These are phyloP conservation scores for Cercophora newfieldiana DNA, from an alignment of 495 filamentous ascomycete genomes.

Conservation along the genomic window DNA sequence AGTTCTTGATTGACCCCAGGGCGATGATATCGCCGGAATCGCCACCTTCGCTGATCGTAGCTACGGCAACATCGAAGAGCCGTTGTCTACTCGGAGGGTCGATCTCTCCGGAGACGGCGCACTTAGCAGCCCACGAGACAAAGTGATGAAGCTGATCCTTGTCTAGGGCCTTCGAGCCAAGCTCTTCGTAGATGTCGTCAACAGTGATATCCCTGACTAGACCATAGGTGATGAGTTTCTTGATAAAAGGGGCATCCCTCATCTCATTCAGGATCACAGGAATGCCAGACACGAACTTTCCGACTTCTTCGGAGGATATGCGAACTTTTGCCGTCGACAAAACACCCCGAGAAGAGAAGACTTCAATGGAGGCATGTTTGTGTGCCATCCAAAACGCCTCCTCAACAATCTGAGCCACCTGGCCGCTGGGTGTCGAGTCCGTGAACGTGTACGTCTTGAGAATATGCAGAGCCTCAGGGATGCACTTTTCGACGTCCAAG, in stretches of 20 bases:
- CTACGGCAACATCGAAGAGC: slow-evolving; percentile 79
- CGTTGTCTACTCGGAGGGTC: slow-evolving; percentile 60
- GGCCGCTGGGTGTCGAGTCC: slow-evolving; percentile 82
- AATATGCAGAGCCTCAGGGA: slow-evolving; percentile 78
- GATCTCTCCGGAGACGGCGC: slow-evolving; percentile 65
- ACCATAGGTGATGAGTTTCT: slow-evolving; percentile 73
- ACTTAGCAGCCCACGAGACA: slow-evolving; percentile 74
- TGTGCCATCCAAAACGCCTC: slow-evolving; percentile 94
- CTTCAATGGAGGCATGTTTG: slow-evolving; percentile 75
- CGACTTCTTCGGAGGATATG: slow-evolving; percentile 75
- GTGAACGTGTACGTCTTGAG: slow-evolving; percentile 78
- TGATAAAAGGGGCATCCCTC: slow-evolving; percentile 66
- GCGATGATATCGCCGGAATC: slow-evolving; percentile 67
- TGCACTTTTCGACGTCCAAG: slow-evolving; percentile 61
- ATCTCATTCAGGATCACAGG: slow-evolving; percentile 80
- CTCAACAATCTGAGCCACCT: slow-evolving; percentile 80
- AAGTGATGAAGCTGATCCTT: slow-evolving; percentile 76
- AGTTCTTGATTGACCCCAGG: slow-evolving; percentile 71
- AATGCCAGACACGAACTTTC: slow-evolving; percentile 83
- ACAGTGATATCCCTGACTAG: slow-evolving; percentile 82
- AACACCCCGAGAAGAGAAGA: slow-evolving; percentile 84
- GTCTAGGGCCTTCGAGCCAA: slow-evolving; percentile 72
- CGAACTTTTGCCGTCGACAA: slow-evolving; percentile 75
- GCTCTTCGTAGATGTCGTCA: slow-evolving; percentile 77
- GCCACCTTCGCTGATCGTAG: slow-evolving; percentile 63